These are phyloP conservation scores for Aspergillus saccharolyticus DNA, from an alignment of 495 filamentous ascomycete species.

Conservation along the genomic window DNA sequence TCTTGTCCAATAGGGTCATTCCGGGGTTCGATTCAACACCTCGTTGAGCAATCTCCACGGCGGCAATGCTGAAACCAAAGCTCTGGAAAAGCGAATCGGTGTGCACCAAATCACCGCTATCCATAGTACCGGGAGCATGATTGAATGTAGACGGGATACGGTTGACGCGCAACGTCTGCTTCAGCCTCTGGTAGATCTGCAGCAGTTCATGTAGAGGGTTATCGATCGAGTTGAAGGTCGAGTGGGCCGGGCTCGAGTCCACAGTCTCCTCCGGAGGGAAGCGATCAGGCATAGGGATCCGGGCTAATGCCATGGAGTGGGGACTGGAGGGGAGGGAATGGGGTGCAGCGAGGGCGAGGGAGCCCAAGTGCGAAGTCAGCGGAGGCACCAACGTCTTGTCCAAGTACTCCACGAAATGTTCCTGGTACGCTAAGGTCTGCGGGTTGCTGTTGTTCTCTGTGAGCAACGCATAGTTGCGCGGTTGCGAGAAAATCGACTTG, in stretches of 20 bases:
- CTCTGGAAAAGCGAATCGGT: conserved; percentile 66
- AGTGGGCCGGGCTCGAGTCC: conserved; percentile 31
- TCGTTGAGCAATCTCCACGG: conserved; percentile 87
- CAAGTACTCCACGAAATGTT: conserved; percentile 61
- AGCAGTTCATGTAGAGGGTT: conserved; percentile 65
- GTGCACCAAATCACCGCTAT: conserved; percentile 49
- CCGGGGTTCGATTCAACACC: conserved; percentile 74
- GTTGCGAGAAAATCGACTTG: conserved; percentile 28
- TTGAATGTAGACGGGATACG: conserved; percentile 51
- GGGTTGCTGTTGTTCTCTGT: conserved; percentile 35
- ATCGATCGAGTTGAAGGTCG: conserved; percentile 29
- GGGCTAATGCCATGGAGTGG: conserved; percentile 15
- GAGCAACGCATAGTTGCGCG: conserved; percentile 33
- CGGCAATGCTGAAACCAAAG: conserved; percentile 84
- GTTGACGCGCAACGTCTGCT: conserved; percentile 72
- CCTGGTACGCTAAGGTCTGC: conserved; percentile 41
- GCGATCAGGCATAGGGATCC: conserved; percentile 46
- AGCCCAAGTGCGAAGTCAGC: conserved; percentile 55
- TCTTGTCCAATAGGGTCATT: conserved; percentile 73
- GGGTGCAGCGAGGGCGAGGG: conserved; percentile 22
- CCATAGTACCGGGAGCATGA: conserved; percentile 33
- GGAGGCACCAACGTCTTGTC: conserved; percentile 54
- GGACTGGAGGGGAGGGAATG: conserved; percentile 28
- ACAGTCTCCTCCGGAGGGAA: conserved; percentile 38
- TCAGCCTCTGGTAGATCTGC: conserved; percentile 71